A percentile compares a stretch with the other conserved stretches of the same genome.
phyloP scores from a whole-genome alignment of 257 asterid genomes.

The Anisodus acutangulus region DNA sequence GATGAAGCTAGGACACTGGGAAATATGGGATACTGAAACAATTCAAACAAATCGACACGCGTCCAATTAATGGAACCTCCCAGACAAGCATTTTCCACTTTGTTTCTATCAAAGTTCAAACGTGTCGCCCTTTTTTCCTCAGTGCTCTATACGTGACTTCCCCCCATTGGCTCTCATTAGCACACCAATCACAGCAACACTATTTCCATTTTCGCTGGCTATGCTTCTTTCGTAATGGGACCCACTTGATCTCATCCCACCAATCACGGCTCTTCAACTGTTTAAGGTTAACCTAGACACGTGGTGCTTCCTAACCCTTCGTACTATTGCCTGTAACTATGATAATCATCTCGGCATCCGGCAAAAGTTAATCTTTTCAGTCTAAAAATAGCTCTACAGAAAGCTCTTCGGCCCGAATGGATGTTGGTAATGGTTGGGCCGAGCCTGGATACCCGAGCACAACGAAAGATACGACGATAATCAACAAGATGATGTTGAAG shows the following conservation, averaged over 20 bases:
- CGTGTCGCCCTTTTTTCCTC: conserved; percentile 39
- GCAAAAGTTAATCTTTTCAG: not conserved
- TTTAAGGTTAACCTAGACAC: conserved; percentile 47
- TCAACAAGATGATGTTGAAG: conserved; percentile 15
- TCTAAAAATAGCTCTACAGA: not conserved
- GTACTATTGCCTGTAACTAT: not conserved
- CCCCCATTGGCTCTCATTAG: conserved; percentile 26
- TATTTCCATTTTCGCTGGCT: conserved; percentile 40
- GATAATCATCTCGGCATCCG: conserved; percentile 19
- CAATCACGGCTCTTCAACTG: conserved; percentile 42
- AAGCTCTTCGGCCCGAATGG: conserved; percentile 11
- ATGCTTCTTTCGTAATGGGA: conserved; percentile 45
- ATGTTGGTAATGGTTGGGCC: not conserved
- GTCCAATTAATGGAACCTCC: conserved; percentile 33
- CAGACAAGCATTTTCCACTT: conserved; percentile 44
- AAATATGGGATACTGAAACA: not conserved
- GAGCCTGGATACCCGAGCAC: not conserved
- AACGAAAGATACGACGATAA: not conserved
- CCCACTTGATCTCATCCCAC: conserved; percentile 53
- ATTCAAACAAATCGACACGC: conserved; percentile 38
- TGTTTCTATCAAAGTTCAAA: conserved; percentile 36
- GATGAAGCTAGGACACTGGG: not conserved
- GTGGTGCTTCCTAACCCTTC: conserved; percentile 28
- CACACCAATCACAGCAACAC: conserved; percentile 40
- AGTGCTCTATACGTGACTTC: conserved; percentile 47